Base-by-base conservation (phyloP, 2,329 filamentous ascomycete genomes). In the Byssothecium circinans region DNA sequence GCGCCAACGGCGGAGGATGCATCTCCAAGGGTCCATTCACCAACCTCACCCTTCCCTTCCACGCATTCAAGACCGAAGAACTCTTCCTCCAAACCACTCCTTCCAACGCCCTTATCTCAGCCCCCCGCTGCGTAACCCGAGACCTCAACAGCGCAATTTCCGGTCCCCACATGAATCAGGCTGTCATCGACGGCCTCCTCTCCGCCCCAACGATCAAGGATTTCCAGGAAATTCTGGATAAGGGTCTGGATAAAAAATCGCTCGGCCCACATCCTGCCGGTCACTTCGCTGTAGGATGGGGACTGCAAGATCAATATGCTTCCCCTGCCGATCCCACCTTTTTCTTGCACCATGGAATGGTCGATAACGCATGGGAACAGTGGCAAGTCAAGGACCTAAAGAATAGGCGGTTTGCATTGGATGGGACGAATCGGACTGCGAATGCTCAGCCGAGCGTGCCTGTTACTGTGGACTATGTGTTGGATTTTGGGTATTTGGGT, bases 1-100 rank as follows among this genome's bases (percentile, higher is more conserved):
- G 72, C 0, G 81, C 79, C 14, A 70, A 72, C 0, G 81, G 81
- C 15, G 81, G 81, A 23, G 81, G 81, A 1, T 83, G 80, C 56
- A 70, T 84, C 4, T 68, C 61, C 8, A 69, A 65, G 1, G 80
- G 80, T 0, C 80, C 79, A 0, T 81, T 82, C 65, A 74, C 69
- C 50, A 69, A 81, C 41, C 54, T 60, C 49, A 57, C 35, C 5
- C 56, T 62, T 36, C 57, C 56, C 29, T 52, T 59, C 25, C 53
- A 54, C 8, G 55, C 56, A 4, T 54, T 60, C 1, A 47, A 49
- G 19, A 41, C 56, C 33, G 55, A 54, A 18, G 32, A 54, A 2
- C 37, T 36, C 2, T 55, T 56, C 39, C 60, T 66, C 22, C 50
- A 60, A 0, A 46, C 60, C 1, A 70, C 69, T 43, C 60, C 70